A percentile compares a stretch with the other conserved stretches of the same genome.
Evolutionary conservation across 306 rosid species (phyloP).

Genomic region (Biancaea sappan): DNA sequence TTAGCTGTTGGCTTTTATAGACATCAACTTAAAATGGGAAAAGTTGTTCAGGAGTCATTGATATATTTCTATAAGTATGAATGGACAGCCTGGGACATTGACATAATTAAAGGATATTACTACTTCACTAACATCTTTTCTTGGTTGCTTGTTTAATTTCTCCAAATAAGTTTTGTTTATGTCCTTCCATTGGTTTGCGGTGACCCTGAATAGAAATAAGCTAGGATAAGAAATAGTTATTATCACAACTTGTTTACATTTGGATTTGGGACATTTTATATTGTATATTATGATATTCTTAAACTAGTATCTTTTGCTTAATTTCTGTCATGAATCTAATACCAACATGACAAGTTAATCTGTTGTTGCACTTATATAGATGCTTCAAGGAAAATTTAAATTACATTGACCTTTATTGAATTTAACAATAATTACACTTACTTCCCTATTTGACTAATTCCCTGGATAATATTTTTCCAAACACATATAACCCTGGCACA

Average conservation of each 20-base stretch:
- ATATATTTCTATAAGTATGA: slow-evolving; percentile 9
- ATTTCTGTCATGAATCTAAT: slow-evolving; percentile 11
- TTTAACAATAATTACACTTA: not conserved
- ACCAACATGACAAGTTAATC: not conserved
- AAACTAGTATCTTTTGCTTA: not conserved
- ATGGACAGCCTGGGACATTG: not conserved
- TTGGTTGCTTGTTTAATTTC: not conserved
- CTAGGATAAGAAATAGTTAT: not conserved
- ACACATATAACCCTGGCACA: not conserved
- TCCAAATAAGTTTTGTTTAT: not conserved
- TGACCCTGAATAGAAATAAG: not conserved
- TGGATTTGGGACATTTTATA: slow-evolving; percentile 9
- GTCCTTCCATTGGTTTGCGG: slow-evolving; percentile 1
- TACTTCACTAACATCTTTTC: not conserved
- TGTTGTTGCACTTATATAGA: slow-evolving; percentile 5
- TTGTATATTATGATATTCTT: not conserved
- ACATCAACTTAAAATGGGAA: slow-evolving; percentile 22
- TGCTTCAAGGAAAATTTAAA: not conserved
- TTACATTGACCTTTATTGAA: not conserved
- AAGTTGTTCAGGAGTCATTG: not conserved
- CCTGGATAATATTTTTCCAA: not conserved
- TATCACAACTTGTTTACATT: slow-evolving; percentile 2
- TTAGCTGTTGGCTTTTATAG: not conserved
- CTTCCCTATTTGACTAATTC: not conserved
- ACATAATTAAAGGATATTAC: not conserved